Evolutionary conservation across 208 protist genomes (phyloP), one percentile per base, ranked within the genome.

Genomic region (Acanthamoeba sp.): DNA sequence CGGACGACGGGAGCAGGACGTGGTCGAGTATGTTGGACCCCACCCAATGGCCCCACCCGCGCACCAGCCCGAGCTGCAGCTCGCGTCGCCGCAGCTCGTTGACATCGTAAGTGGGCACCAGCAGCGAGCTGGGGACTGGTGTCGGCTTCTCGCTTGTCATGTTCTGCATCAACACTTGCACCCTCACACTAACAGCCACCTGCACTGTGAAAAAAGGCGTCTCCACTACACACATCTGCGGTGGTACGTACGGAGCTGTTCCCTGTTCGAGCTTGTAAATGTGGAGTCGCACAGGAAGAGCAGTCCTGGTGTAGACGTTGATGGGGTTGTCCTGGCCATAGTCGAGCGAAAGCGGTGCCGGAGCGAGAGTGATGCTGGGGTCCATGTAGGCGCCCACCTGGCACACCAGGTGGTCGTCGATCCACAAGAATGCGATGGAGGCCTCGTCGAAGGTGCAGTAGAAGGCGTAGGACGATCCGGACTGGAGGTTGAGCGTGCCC

Each of bases 381-480:
- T 40, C 10, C 32, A 73, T 2, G 32, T 73, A 73, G 27, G 32
- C 64, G n/a, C 64, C 64, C 9, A 42, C 6, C 64, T 73, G 64
- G 64, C 64, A 73, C 64, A 73, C 64, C 29, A 73, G 34, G 64
- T 73, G 64, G 12, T 73, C 64, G 64, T 73, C 64, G 6, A 73
- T 40, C 64, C 64, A 73, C 27, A 73, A 12, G 32, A 73, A 73
- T 7, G 32, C 64, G 34, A 73, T 24, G 0, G 64, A 42, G 29
- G 64, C 64, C 29, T 32, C 64, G 29, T 32, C 24, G 64, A 73
- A 73, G 5, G 64, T 27, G 64, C 64, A 73, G 34, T 42, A 73
- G 32, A 34, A 73, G 32, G 64, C 22, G 34, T 73, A 73, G 2
- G 64, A 34, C 29, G 1, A 10, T 0, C 64, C 64, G 1, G 6